phyloP scores from a whole-genome alignment of 2,329 filamentous ascomycete genomes.

The Sporothrix pseudoabietina region DNA sequence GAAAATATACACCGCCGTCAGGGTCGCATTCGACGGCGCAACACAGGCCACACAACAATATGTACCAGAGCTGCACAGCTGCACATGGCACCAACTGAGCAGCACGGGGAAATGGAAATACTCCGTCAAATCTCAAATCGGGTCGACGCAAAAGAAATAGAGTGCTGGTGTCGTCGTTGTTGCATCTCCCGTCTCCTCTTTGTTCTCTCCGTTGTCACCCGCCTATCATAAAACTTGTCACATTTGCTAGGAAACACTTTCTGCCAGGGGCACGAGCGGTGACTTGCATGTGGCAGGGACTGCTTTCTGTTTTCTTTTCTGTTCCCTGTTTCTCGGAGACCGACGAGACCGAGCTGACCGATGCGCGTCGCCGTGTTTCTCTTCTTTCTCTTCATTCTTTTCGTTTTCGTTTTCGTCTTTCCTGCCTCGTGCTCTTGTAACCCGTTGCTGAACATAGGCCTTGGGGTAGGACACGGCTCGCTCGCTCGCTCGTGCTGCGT shows the following conservation, averaged over 20 bases:
- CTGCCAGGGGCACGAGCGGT: constrained; percentile 1
- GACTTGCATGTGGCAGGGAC: constrained; percentile 12
- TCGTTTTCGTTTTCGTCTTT: neutral
- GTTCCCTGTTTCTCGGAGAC: neutral
- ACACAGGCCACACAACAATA: neutral
- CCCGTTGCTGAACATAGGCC: constrained; percentile 19
- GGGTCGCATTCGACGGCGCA: neutral
- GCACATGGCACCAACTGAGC: neutral
- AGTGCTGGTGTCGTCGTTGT: neutral
- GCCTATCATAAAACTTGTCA: neutral
- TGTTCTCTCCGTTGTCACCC: constrained; percentile 14
- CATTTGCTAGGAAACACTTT: neutral
- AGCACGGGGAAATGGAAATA: constrained; percentile 15
- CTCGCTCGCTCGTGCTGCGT: neutral
- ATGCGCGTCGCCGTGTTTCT: neutral
- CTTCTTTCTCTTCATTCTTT: neutral
- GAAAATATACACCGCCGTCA: neutral
- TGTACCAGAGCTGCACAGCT: neutral
- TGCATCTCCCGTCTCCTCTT: neutral
- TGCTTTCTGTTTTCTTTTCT: neutral
- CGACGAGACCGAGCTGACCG: neutral
- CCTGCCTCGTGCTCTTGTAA: neutral
- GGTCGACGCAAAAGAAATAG: neutral
- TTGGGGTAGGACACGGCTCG: constrained; percentile 8
- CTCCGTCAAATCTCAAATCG: neutral